Percentiles rank a stretch among this genome's conserved stretches.
phyloP scores from a whole-genome alignment of 352 stramenopile species.

The Saprolegnia parasitica region DNA sequence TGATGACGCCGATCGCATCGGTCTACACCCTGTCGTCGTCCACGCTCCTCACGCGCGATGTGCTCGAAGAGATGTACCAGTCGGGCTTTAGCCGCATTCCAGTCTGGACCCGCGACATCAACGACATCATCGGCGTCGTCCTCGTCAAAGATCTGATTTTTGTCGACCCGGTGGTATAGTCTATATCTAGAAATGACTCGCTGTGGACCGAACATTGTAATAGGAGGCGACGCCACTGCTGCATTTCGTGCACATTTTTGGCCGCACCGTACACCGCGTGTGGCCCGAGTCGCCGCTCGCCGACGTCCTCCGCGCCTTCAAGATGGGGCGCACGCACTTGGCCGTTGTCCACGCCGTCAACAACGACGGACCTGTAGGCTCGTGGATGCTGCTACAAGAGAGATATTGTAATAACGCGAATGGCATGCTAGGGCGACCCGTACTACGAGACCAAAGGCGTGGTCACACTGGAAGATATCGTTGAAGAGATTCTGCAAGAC shows the following conservation, averaged over 20 bases:
- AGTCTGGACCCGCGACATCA: conserved; percentile 94
- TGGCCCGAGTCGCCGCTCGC: conserved; percentile 61
- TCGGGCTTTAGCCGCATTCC: conserved; percentile 92
- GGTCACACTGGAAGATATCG: conserved; percentile 98
- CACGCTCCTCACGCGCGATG: conserved; percentile 45
- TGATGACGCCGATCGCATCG: conserved; percentile 89
- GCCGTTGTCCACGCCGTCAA: conserved; percentile 78
- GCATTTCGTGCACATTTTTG: conserved; percentile 89
- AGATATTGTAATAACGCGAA: conserved; percentile 33
- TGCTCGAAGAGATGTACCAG: conserved; percentile 79
- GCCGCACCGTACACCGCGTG: conserved; percentile 61
- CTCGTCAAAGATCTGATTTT: conserved; percentile 92
- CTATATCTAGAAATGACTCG: conserved; percentile 35
- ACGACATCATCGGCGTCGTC: conserved; percentile 94
- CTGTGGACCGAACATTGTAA: neutral
- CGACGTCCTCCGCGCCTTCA: conserved; percentile 70
- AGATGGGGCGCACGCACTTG: conserved; percentile 65
- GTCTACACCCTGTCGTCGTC: conserved; percentile 77
- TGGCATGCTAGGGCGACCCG: conserved; percentile 70
- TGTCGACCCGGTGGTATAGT: conserved; percentile 58
- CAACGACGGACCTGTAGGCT: conserved; percentile 61
- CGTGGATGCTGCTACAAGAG: too few species aligned
- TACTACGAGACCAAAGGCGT: conserved; percentile 96
- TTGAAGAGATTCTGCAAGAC: conserved; percentile 96
- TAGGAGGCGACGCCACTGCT: conserved; percentile 54